Evolutionary conservation across 257 asterid genomes (phyloP), one percentile per base, ranked within the genome.

Genomic region (Solanum medicagineum): DNA sequence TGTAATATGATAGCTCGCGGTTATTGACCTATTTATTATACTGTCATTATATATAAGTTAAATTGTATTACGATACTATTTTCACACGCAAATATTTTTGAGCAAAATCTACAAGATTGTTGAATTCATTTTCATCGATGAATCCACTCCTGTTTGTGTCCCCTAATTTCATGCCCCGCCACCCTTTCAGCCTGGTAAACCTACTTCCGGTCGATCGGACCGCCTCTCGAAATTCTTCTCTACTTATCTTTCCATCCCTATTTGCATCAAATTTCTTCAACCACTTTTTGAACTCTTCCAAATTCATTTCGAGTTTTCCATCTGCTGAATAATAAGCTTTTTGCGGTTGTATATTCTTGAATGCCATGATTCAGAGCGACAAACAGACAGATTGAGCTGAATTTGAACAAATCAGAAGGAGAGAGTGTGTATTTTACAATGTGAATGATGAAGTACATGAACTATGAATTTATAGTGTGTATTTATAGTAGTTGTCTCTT

Each of bases 251-350:
- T 2, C 90, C 90, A 81, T 89, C 92, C 13, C 42, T 12, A 70
- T 90, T 65, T 0, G 13, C 11, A n/a, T 90, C 91, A 70, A 90
- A 90, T 7, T 63, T 87, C 86, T 80, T 87, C 65, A 92, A 66
- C 92, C 92, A 92, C 55, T 71, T 87, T 81, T 85, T 90, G 90
- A 89, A 92, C 60, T 90, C 91, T 12, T 90, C 89, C 1, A 79
- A 16, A 22, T 71, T 81, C 88, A 90, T 85, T 29, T 83, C 90
- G 2, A 68, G 54, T 65, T 89, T 89, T 9, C 87, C 91, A 83
- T 88, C 86, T 0, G 59, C 51, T n/a, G 66, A n/a, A n/a, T 59
- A 59, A 59, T 59, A n/a, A 24, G 32, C 7, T n/a, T 17, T 47
- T 1, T 45, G 32, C 0, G 32, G 3, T 74, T 9, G 44, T 51